Evolutionary conservation across 495 filamentous ascomycete species (phyloP).

Genomic region (Pyrenula massariospora): DNA sequence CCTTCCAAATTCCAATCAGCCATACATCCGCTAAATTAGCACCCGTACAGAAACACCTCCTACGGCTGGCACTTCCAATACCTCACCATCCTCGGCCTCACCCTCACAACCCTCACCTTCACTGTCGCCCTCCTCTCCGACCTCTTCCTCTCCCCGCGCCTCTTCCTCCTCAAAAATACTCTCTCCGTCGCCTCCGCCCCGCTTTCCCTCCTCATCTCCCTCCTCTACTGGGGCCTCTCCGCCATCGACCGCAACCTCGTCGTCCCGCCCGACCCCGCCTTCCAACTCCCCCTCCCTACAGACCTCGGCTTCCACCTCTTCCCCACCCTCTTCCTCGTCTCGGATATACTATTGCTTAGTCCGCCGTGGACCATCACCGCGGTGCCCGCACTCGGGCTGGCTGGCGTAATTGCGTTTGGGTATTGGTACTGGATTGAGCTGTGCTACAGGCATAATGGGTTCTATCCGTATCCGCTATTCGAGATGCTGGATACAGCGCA

Average conservation of each 20-base stretch:
- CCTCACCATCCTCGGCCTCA: slow-evolving; percentile 71
- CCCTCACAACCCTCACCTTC: slow-evolving; percentile 59
- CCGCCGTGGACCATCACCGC: slow-evolving; percentile 69
- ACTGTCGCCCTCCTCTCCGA: slow-evolving; percentile 62
- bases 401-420: slow-evolving; percentile 49
- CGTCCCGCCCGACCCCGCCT: slow-evolving; percentile 21
- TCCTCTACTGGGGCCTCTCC: slow-evolving; percentile 76
- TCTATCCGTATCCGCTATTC: slow-evolving; percentile 83
- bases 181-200: slow-evolving; percentile 64
- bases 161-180: slow-evolving; percentile 67
- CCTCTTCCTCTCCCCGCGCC: slow-evolving; percentile 45
- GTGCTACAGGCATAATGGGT: slow-evolving; percentile 66
- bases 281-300: slow-evolving; percentile 10
- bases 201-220: slow-evolving; percentile 66
- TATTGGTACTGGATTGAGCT: slow-evolving; percentile 89
- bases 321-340: slow-evolving; percentile 56
- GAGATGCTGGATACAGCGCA: slow-evolving; percentile 45
- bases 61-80: slow-evolving; percentile 82
- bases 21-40: not conserved
- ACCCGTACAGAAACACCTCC: slow-evolving; percentile 40
- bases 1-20: not conserved
- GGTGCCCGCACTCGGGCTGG: slow-evolving; percentile 49
- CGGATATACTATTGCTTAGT: slow-evolving; percentile 64
- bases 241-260: slow-evolving; percentile 47
- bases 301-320: slow-evolving; percentile 75